phyloP scores from a whole-genome alignment of 139 green algal genomes.

The Pseudopediastrum boryanum region DNA sequence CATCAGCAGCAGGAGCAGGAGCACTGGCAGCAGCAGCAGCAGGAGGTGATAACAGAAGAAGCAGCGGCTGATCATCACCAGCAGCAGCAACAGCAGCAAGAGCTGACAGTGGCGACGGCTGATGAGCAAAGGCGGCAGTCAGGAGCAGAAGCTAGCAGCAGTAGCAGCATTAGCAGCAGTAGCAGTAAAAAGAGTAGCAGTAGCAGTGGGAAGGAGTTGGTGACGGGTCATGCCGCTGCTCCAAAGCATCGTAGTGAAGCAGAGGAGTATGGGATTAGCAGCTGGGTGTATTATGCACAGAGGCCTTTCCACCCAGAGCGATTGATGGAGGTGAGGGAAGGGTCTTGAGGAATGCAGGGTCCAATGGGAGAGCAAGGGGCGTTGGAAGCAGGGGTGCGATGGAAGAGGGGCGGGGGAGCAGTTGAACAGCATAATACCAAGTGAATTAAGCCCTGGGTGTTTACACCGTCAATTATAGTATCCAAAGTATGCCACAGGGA shows the following conservation, averaged over 20 bases:
- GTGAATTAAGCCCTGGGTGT: too few relatives aligned
- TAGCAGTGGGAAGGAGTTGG: neutral
- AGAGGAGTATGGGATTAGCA: conserved; percentile 56
- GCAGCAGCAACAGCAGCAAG: conserved; percentile 43
- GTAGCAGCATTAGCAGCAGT: neutral
- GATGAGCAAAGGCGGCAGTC: too few relatives aligned
- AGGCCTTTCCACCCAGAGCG: conserved; percentile 64
- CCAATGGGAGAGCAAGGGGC: too few relatives aligned
- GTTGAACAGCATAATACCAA: too few relatives aligned
- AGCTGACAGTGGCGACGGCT: conserved; percentile 2
- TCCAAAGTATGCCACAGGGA: too few relatives aligned
- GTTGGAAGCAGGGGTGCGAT: too few relatives aligned
- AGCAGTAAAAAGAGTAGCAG: neutral
- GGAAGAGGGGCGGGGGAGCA: too few relatives aligned
- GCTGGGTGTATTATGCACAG: conserved; percentile 64
- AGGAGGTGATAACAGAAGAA: neutral
- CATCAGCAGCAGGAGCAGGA: conserved; percentile 28
- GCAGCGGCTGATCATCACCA: neutral
- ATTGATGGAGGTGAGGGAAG: too few relatives aligned
- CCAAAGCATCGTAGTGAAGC: conserved; percentile 46
- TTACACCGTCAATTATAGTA: too few relatives aligned
- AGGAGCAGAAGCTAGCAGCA: too few relatives aligned
- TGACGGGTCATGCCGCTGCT: neutral
- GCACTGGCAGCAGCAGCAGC: neutral
- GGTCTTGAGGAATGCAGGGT: too few relatives aligned